A percentile compares a stretch with the other conserved stretches of the same genome.
phyloP scores from a whole-genome alignment of 2,329 filamentous ascomycete species.

The Xylariaceae sp. region DNA sequence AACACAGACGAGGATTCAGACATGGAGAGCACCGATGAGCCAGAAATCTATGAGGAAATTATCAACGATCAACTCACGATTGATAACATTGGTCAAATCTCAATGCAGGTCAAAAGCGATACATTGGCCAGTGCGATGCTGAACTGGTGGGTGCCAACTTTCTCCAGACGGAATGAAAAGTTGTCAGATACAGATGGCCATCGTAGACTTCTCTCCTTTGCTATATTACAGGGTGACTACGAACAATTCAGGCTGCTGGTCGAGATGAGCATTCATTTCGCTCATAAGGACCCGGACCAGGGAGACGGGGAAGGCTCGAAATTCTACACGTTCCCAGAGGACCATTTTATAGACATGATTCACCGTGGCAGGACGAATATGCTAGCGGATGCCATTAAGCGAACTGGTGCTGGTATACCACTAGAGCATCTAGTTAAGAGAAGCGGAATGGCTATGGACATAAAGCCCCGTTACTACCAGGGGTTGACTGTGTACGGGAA shows the following conservation, averaged over 20 bases:
- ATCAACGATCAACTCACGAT: constrained; percentile 68
- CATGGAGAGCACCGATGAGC: constrained; percentile 32
- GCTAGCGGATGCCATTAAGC: constrained; percentile 58
- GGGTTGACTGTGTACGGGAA: constrained; percentile 61
- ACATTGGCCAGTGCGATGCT: constrained; percentile 53
- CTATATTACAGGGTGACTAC: constrained; percentile 49
- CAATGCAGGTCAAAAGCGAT: constrained; percentile 63
- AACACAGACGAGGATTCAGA: constrained; percentile 34
- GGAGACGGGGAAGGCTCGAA: constrained; percentile 28
- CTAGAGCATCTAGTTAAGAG: constrained; percentile 62
- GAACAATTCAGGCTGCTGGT: constrained; percentile 53
- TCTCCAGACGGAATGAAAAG: constrained; percentile 17
- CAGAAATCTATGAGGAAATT: constrained; percentile 47
- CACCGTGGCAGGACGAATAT: constrained; percentile 48
- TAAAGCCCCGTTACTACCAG: constrained; percentile 70
- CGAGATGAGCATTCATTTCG: constrained; percentile 46
- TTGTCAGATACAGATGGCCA: constrained; percentile 21
- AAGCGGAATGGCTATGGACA: constrained; percentile 57
- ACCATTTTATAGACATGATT: constrained; percentile 41
- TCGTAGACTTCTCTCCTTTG: constrained; percentile 36
- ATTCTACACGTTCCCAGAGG: constrained; percentile 36
- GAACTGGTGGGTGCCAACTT: constrained; percentile 30
- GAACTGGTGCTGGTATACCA: constrained; percentile 64
- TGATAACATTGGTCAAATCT: constrained; percentile 68
- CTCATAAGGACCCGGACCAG: constrained; percentile 29